Evolutionary conservation across 163 green algal species (phyloP), one percentile per base, ranked within the genome.

Genomic region (Scenedesmus sp.): DNA sequence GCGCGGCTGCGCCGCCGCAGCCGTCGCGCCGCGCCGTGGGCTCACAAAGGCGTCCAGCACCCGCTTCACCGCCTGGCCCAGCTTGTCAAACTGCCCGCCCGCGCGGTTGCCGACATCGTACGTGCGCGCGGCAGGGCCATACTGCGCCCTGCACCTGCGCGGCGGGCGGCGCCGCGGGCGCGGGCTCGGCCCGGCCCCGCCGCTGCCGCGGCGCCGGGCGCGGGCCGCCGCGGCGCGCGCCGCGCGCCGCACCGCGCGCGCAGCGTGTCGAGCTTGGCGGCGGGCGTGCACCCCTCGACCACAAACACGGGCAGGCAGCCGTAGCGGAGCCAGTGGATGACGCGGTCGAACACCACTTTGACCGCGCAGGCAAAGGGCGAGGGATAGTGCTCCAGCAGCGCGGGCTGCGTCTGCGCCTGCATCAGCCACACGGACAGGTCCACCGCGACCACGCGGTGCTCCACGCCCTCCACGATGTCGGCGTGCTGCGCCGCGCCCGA

Each of bases 241-340:
- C 14, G 18, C 11, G 34, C 33, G 47, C 3, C 72, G n/a, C 65
- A 83, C 64, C 75, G 51, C 36, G 63, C 26, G 29, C 64, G 54
- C 64, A 83, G 64, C 64, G 42, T 71, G 3, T 83, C 75, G 18
- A 83, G 64, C 64, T 83, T 83, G 26, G 54, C 75, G 9, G 57
- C 26, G 11, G 75, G 75, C 6, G 75, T 83, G 22, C 45, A 42
- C 17, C 75, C 75, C 42, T 83, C 75, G 50, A 83, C 72, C 4
- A 83, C 75, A 77, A 83, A 83, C 26, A 83, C 54, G 5, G 75
- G 75, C 54, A 83, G 53, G 75, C 75, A 83, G 26, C 75, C 75
- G 45, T 83, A 51, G 24, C 75, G 75, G 64, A 83, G 45, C 75
- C 75, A 83, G 56, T 83, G 75, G 47, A 77, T 70, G 28, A 81